Evolutionary conservation across 495 filamentous ascomycete genomes (phyloP), one percentile per base, ranked within the genome.

Genomic region (Talaromyces stipitatus): DNA sequence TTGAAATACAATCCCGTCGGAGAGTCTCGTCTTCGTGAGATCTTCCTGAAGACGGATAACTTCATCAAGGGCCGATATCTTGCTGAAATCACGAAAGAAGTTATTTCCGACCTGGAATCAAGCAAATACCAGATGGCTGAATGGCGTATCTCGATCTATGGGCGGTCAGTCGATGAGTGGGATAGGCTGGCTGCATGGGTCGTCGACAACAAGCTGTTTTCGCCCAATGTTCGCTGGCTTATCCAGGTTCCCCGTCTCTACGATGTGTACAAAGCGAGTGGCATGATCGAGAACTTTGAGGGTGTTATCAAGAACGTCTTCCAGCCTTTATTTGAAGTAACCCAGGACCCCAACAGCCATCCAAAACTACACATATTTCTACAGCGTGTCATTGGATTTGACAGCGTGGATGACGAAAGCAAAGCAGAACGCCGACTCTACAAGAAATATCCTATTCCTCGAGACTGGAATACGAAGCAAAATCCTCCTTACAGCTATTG

Each of bases 41-140:
- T 98, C 61, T 98, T 98, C 69, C 75, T 98, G 30, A 98, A 98
- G 74, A 97, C 94, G 30, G 95, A 98, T 72, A 98, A 98, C 72
- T 91, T 89, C 72, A 95, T 98, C 63, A 83, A 95, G 61, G 94
- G 94, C 22, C 87, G 92, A 27, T 98, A 98, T 69, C 79, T 98
- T 20, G 94, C 94, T 0, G 94, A 98, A 64, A 95, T 98, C 43
- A 97, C 95, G 7, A 94, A 94, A 64, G 94, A 98, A 68, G 94
- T 98, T 36, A 96, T 98, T 26, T 84, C 90, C n/a, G 94, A 98
- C 73, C 75, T 98, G 18, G 94, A 98, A 69, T 92, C 92, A 29
- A 97, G 92, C 81, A 98, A 98, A 67, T 97, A 98, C 65, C 94
- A 98, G 70, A 96, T 98, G 89, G 95, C 92, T 5, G 94, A 98